phyloP scores from a whole-genome alignment of 345 rosid genomes.

The Ceriops tagal region DNA sequence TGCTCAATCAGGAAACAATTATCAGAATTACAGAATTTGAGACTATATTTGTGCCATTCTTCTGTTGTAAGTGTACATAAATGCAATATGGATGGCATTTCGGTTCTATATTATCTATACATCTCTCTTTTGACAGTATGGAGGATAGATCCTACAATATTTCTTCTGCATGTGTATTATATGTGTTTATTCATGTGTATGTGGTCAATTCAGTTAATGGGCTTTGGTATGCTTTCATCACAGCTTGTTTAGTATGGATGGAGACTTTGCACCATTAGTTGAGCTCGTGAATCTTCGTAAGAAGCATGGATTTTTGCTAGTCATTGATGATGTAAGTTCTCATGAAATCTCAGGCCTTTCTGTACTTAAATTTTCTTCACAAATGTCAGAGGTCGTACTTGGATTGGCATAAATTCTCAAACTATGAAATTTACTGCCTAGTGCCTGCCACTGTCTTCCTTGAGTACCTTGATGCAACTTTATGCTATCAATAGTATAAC shows the following conservation, averaged over 20 bases:
- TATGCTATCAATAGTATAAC: neutral
- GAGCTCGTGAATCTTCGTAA: conserved; percentile 70
- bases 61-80: too few species aligned
- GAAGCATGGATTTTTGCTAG: conserved; percentile 72
- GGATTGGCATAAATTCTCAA: neutral
- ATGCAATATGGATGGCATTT: neutral
- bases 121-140: neutral
- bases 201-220: neutral
- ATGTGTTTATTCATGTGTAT: neutral
- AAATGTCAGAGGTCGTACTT: neutral
- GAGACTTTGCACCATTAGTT: conserved; percentile 92
- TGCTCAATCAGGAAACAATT: too few species aligned
- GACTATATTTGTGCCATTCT: neutral
- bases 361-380: neutral
- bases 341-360: conserved; percentile 3
- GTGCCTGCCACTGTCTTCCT: neutral
- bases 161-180: neutral
- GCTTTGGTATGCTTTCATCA: conserved; percentile 9
- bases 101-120: neutral
- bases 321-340: conserved; percentile 84
- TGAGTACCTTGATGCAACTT: neutral
- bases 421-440: neutral
- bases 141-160: neutral
- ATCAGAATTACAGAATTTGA: too few species aligned
- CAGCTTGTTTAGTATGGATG: conserved; percentile 99